phyloP scores from a whole-genome alignment of 805 yeast genomes.

The Lachancea nothofagi region DNA sequence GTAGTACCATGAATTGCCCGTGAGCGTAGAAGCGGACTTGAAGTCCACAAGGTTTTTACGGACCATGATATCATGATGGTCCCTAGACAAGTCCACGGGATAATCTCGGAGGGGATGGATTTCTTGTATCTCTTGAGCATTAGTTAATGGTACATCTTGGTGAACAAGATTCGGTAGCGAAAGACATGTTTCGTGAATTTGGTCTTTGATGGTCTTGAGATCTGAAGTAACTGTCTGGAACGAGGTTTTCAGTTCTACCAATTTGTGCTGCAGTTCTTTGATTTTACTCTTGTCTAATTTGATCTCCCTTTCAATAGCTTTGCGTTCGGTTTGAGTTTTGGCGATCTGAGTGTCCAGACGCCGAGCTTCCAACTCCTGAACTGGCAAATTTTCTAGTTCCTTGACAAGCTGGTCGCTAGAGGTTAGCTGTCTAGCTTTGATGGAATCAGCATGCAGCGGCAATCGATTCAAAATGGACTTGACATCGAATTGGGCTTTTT shows the following conservation, averaged over 20 bases:
- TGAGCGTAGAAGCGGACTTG: constrained; percentile 60
- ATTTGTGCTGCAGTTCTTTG: constrained; percentile 12
- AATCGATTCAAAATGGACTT: constrained; percentile 19
- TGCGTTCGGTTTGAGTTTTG: constrained; percentile 29
- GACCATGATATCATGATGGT: constrained; percentile 70
- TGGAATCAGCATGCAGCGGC: constrained; percentile 21
- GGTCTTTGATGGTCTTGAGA: constrained; percentile 31
- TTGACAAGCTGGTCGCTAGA: constrained; percentile 20
- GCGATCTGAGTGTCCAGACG: constrained; percentile 21
- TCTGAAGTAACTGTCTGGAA: constrained; percentile 19
- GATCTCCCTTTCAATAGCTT: constrained; percentile 24
- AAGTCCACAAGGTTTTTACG: constrained; percentile 66
- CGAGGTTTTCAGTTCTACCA: constrained; percentile 24
- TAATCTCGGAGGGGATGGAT: constrained; percentile 40
- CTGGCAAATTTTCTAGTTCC: constrained; percentile 28
- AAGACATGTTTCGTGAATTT: constrained; percentile 39
- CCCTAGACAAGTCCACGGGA: constrained; percentile 30
- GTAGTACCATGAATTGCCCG: constrained; percentile 85
- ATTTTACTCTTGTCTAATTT: constrained; percentile 20
- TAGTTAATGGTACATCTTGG: constrained; percentile 38
- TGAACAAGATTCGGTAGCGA: constrained; percentile 61
- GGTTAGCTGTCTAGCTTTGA: constrained; percentile 26
- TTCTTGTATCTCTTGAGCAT: constrained; percentile 44
- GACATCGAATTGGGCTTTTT: constrained; percentile 28
- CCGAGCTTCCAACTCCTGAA: constrained; percentile 22